Conservation (phyloP, 1,139 yeast genomes). For the Saccharomyces hybrid region DNA sequence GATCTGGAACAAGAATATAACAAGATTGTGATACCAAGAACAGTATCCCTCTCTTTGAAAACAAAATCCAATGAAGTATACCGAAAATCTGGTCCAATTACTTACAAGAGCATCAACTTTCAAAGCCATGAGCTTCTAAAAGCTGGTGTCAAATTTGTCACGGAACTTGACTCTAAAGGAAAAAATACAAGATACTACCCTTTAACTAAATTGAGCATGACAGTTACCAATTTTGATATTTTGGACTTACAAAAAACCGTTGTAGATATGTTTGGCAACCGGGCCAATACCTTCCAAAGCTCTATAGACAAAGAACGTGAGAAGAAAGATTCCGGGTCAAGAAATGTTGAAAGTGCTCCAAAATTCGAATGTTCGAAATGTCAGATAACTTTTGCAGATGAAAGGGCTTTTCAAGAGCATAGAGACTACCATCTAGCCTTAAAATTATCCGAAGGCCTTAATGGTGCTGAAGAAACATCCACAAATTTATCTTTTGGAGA, state of each 20-base stretch:
- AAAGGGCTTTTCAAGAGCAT: conserved; percentile 24
- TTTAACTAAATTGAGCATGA: conserved; percentile 42
- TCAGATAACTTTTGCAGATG: conserved; percentile 9
- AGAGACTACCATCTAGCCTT: conserved; percentile 28
- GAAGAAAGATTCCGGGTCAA: neutral
- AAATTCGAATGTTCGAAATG: conserved; percentile 18
- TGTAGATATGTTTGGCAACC: conserved; percentile 39
- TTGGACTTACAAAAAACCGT: conserved; percentile 39
- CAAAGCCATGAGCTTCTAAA: conserved; percentile 32
- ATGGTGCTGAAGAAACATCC: conserved; percentile 24
- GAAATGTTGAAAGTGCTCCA: neutral
- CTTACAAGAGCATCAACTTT: conserved; percentile 11
- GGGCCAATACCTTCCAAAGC: conserved; percentile 8
- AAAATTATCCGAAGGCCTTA: conserved; percentile 27
- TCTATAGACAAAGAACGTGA: neutral
- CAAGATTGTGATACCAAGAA: conserved; percentile 43
- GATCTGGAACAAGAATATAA: conserved; percentile 67
- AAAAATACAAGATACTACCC: conserved; percentile 38
- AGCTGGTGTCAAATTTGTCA: conserved; percentile 35
- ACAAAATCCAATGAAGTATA: conserved; percentile 30
- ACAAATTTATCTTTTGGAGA: conserved; percentile 25
- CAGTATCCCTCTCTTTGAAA: conserved; percentile 38
- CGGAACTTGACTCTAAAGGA: conserved; percentile 35
- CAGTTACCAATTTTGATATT: conserved; percentile 46
- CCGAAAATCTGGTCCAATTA: conserved; percentile 25